phyloP scores from a whole-genome alignment of 2,329 filamentous ascomycete species.

The Capronia coronata region DNA sequence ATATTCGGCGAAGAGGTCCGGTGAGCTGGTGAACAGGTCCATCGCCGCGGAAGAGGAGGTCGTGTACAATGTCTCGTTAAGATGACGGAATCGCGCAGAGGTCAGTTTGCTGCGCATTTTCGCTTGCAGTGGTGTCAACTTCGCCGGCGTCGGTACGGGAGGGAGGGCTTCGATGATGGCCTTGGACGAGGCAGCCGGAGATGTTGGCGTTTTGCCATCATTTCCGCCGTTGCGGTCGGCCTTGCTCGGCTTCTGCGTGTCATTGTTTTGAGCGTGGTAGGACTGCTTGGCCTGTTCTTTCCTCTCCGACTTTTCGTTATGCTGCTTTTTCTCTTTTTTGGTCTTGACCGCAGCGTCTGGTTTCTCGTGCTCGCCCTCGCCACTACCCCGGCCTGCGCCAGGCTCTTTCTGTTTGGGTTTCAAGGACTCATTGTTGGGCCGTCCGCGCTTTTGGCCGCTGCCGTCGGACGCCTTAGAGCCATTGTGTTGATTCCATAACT shows the following conservation, averaged over 20 bases:
- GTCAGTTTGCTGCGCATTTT: conserved; percentile 93
- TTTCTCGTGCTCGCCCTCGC: not conserved
- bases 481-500: conserved; percentile 66
- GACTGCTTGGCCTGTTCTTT: not conserved
- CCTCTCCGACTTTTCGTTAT: no score
- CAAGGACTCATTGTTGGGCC: not conserved
- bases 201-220: not conserved
- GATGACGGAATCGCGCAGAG: conserved; percentile 90
- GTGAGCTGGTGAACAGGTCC: conserved; percentile 71
- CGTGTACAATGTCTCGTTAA: conserved; percentile 96
- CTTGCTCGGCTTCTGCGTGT: conserved; percentile 1
- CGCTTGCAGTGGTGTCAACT: conserved; percentile 85
- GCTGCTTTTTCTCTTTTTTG: not conserved
- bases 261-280: not conserved
- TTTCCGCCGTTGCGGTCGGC: not conserved
- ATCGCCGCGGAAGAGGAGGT: conserved; percentile 79
- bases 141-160: conserved; percentile 45
- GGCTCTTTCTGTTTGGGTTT: not conserved
- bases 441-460: not conserved
- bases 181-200: not conserved
- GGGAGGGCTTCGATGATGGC: conserved; percentile 32
- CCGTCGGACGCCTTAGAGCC: conserved; percentile 10
- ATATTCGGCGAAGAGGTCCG: conserved; percentile 93
- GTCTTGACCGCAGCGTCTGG: not conserved
- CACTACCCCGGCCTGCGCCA: not conserved